Conservation (phyloP, 1,139 yeast species). For the Taphrina sp. region DNA sequence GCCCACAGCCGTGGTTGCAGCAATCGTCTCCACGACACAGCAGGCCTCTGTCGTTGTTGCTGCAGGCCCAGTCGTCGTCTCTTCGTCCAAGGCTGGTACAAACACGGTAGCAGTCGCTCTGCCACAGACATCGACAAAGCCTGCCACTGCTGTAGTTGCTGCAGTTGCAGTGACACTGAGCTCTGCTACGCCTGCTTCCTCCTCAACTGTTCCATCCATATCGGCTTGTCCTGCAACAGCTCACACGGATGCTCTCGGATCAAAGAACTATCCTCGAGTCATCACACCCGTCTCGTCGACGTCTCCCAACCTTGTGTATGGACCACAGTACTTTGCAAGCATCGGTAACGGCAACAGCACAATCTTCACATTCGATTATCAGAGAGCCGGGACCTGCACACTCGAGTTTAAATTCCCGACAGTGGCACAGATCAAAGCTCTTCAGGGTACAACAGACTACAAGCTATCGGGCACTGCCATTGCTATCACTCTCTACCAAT, state of each 20-base stretch:
- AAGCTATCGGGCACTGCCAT: constrained; percentile 1
- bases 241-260: constrained; percentile 10
- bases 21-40: neutral
- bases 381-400: constrained; percentile 26
- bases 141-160: constrained; percentile 5
- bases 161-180: neutral
- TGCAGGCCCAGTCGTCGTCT: constrained; percentile 3
- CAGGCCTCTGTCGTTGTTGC: constrained; percentile 6
- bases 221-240: constrained; percentile 31
- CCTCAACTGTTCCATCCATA: constrained; percentile 5
- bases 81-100: neutral
- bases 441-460: constrained; percentile 24
- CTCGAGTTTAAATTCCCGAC: constrained; percentile 30
- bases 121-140: neutral
- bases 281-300: constrained; percentile 30
- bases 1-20: neutral
- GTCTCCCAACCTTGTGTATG: constrained; percentile 20
- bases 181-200: neutral
- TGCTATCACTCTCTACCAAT: constrained; percentile 24
- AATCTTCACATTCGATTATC: constrained; percentile 24
- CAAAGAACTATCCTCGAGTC: constrained; percentile 25
- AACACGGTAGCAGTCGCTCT: neutral
- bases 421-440: constrained; percentile 15
- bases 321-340: constrained; percentile 30
- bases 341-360: constrained; percentile 30